Conservation (phyloP, 257 asterid species). For the Jacaranda copaia region DNA sequence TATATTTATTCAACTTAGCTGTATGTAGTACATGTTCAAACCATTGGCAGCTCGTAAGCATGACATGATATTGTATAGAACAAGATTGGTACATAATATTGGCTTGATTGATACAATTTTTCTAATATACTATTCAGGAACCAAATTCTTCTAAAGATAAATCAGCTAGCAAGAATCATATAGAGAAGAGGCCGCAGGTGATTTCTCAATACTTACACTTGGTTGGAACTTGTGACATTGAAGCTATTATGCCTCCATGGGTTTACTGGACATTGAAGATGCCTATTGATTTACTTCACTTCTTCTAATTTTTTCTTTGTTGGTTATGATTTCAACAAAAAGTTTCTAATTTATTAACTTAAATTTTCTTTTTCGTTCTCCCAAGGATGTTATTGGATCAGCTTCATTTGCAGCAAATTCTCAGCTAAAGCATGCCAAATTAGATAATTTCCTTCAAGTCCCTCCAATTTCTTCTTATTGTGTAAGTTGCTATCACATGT, state of each 20-base stretch:
- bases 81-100: conserved; percentile 11
- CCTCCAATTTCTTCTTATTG: conserved; percentile 86
- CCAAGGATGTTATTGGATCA: conserved; percentile 66
- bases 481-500: conserved; percentile 56
- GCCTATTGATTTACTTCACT: conserved; percentile 17
- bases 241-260: background rate
- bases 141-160: conserved; percentile 79
- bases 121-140: conserved; percentile 54
- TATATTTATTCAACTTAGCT: background rate
- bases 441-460: conserved; percentile 80
- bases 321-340: background rate
- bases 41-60: conserved; percentile 1
- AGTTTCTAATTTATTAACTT: background rate
- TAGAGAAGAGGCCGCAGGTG: conserved; percentile 75
- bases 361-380: conserved; percentile 26
- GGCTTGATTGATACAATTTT: conserved; percentile 1
- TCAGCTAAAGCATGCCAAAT: conserved; percentile 62
- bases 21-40: conserved; percentile 1
- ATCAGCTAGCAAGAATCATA: conserved; percentile 53
- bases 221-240: conserved; percentile 21
- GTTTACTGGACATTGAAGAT: conserved; percentile 18
- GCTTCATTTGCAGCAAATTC: conserved; percentile 64
- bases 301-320: background rate
- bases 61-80: background rate
- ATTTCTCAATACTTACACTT: conserved; percentile 24